phyloP scores from a whole-genome alignment of 1,139 yeast species.

The Scheffersomyces lignicola region DNA sequence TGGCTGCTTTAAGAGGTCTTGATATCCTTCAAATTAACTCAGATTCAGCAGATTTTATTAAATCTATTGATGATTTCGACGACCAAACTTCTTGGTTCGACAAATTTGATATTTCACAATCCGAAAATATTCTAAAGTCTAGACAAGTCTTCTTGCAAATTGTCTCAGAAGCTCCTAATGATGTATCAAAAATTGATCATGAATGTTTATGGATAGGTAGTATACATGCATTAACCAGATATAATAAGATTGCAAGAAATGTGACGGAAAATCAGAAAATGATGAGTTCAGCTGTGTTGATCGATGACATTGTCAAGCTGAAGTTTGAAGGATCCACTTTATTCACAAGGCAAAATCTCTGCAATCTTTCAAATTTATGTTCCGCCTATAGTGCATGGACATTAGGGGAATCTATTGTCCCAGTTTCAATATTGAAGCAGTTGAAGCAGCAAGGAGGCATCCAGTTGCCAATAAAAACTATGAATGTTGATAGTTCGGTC shows the following conservation, averaged over 20 bases:
- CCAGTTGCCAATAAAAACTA: conserved; percentile 17
- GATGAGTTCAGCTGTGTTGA: conserved; percentile 47
- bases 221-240: conserved; percentile 40
- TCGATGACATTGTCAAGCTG: conserved; percentile 36
- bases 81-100: conserved; percentile 38
- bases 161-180: conserved; percentile 13
- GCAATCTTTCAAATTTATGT: conserved; percentile 41
- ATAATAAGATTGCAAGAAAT: conserved; percentile 39
- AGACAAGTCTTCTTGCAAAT: conserved; percentile 37
- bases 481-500: conserved; percentile 26
- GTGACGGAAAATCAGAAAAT: conserved; percentile 45
- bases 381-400: conserved; percentile 62
- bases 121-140: conserved; percentile 43
- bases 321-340: conserved; percentile 13
- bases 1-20: conserved; percentile 19
- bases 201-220: conserved; percentile 26
- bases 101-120: conserved; percentile 27
- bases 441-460: conserved; percentile 18
- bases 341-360: conserved; percentile 11
- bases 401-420: conserved; percentile 52
- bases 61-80: conserved; percentile 11
- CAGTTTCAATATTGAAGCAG: conserved; percentile 50
- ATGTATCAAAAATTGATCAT: neutral
- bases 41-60: conserved; percentile 1
- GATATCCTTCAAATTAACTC: conserved; percentile 6